phyloP scores from a whole-genome alignment of 805 yeast species.

The Lipomyces orientalis region DNA sequence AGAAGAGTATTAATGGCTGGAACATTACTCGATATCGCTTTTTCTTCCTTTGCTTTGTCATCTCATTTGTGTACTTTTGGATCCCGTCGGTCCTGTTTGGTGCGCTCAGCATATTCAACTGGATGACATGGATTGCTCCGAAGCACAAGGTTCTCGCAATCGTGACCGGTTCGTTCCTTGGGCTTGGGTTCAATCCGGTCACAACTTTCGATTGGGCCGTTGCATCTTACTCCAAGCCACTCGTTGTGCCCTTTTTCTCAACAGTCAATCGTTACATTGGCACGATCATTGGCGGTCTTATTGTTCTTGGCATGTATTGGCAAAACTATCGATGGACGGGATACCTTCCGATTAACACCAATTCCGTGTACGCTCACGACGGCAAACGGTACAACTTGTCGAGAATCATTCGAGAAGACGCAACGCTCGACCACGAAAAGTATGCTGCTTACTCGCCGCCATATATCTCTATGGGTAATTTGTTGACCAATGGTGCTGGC shows the following conservation, averaged over 20 bases:
- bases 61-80: slow-evolving; percentile 58
- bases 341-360: slow-evolving; percentile 58
- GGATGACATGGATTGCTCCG: slow-evolving; percentile 46
- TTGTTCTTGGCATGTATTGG: slow-evolving; percentile 48
- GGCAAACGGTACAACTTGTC: slow-evolving; percentile 52
- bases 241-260: slow-evolving; percentile 54
- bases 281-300: slow-evolving; percentile 42
- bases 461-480: slow-evolving; percentile 50
- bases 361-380: slow-evolving; percentile 41
- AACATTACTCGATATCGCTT: slow-evolving; percentile 58
- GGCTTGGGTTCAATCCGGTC: slow-evolving; percentile 52
- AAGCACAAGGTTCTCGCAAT: slow-evolving; percentile 54
- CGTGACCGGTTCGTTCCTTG: slow-evolving; percentile 53
- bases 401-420: slow-evolving; percentile 53
- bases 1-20: slow-evolving; percentile 63
- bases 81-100: slow-evolving; percentile 65
- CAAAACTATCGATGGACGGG: slow-evolving; percentile 58
- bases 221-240: slow-evolving; percentile 47
- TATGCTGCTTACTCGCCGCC: slow-evolving; percentile 67
- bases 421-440: slow-evolving; percentile 52
- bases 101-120: slow-evolving; percentile 58
- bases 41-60: slow-evolving; percentile 51
- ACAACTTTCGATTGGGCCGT: slow-evolving; percentile 43
- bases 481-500: slow-evolving; percentile 16
- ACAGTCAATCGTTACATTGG: slow-evolving; percentile 46